Percentiles rank a stretch among this genome's conserved stretches.
phyloP scores from a whole-genome alignment of 139 green algal genomes.

The Coccomyxa sp. region DNA sequence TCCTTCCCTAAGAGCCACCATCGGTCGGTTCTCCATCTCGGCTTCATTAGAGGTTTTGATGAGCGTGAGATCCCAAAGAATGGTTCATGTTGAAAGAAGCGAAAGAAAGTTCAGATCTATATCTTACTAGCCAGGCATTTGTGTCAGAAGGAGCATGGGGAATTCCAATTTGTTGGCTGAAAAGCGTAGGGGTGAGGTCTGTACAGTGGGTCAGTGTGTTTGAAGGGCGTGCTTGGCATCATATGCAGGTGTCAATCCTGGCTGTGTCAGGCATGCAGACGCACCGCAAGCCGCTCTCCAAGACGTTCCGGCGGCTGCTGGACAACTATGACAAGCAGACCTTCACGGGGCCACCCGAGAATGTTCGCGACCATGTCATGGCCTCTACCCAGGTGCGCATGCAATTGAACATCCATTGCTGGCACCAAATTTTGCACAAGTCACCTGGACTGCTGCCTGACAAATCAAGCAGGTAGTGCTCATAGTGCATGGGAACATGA shows the following conservation, averaged over 20 bases:
- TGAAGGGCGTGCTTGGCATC: neutral
- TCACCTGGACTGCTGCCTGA: no score
- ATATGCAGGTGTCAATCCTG: neutral
- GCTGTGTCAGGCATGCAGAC: conserved; percentile 33
- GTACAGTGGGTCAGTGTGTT: neutral
- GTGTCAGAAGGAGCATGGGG: no score
- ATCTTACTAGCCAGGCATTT: no score
- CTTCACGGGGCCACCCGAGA: conserved; percentile 95
- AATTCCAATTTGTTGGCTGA: no score
- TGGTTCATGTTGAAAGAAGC: no score
- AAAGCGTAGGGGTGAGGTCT: no score
- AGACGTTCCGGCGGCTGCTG: conserved; percentile 85
- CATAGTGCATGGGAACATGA: no score
- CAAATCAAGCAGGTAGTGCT: no score
- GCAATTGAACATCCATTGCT: no score
- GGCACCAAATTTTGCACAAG: no score
- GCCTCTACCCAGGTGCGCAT: conserved; percentile 50
- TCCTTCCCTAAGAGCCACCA: neutral
- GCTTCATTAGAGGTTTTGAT: neutral
- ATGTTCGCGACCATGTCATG: conserved; percentile 97
- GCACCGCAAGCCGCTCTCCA: conserved; percentile 55
- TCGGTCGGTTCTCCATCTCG: conserved; percentile 23
- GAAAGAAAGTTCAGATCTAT: no score
- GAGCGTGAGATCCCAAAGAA: no score
- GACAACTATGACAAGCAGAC: conserved; percentile 93